Evolutionary conservation across 1,139 yeast genomes (phyloP).

Genomic region (Lodderomyces orthopsilosis): DNA sequence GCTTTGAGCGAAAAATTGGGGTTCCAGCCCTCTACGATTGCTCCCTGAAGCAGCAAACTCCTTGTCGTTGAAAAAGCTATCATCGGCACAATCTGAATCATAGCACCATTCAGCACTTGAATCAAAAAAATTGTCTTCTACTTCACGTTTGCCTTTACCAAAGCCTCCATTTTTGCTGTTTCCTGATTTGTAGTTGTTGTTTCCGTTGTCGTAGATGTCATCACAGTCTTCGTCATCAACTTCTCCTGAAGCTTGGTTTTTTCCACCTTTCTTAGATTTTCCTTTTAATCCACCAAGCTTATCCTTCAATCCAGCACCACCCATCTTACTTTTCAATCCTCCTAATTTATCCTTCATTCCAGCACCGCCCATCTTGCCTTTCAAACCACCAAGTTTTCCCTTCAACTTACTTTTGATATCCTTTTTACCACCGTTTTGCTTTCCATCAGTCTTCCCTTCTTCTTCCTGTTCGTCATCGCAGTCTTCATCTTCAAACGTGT

Average conservation of each 20-base stretch:
- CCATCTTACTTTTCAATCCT: conserved; percentile 6
- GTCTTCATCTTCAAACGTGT: conserved; percentile 2
- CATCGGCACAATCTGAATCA: not conserved
- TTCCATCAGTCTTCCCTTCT: conserved; percentile 1
- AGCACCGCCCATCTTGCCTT: conserved; percentile 3
- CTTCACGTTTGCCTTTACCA: conserved; percentile 5
- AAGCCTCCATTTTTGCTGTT: not conserved
- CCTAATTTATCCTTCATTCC: conserved; percentile 7
- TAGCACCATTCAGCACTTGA: conserved; percentile 1
- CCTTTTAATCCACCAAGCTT: conserved; percentile 2
- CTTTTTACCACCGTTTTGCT: conserved; percentile 2
- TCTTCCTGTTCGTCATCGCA: conserved; percentile 1
- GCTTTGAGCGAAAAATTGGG: conserved; percentile 6
- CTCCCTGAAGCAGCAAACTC: not conserved
- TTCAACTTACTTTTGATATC: conserved; percentile 4
- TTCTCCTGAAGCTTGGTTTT: conserved; percentile 3
- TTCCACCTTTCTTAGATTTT: conserved; percentile 5
- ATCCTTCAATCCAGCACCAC: not conserved
- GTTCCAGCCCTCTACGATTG: conserved; percentile 3
- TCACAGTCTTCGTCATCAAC: conserved; percentile 3
- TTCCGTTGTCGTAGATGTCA: not conserved
- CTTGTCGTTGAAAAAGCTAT: not conserved
- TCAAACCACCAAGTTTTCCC: conserved; percentile 3
- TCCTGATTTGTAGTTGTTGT: not conserved
- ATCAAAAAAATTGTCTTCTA: not conserved